A percentile compares a stretch with the other conserved stretches of the same genome.
phyloP scores from a whole-genome alignment of 2,329 filamentous ascomycete genomes.

The Colletotrichum horii region DNA sequence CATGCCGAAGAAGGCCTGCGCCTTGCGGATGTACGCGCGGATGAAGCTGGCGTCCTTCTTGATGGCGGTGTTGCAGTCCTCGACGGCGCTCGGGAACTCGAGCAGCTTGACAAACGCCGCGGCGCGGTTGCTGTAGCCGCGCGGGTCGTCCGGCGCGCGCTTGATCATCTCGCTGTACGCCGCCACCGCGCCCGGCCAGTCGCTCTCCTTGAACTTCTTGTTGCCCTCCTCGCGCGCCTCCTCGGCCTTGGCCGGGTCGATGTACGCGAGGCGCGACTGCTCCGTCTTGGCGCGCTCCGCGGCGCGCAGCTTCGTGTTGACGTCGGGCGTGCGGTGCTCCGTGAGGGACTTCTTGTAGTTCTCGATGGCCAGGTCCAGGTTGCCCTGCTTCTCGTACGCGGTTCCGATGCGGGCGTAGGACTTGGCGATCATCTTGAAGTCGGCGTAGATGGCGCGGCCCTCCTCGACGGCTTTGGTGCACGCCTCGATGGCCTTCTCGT shows the following conservation, averaged over 20 bases:
- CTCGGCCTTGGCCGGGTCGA: slow-evolving; percentile 91
- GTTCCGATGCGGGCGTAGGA: slow-evolving; percentile 94
- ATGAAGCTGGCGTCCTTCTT: slow-evolving; percentile 92
- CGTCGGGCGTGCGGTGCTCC: slow-evolving; percentile 94
- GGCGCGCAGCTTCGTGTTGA: slow-evolving; percentile 88
- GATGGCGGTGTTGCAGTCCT: slow-evolving; percentile 91
- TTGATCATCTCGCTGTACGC: slow-evolving; percentile 98
- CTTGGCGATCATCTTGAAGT: slow-evolving; percentile 99
- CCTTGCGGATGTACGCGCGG: slow-evolving; percentile 94
- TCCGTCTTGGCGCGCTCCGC: slow-evolving; percentile 88
- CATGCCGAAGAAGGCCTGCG: slow-evolving; percentile 95
- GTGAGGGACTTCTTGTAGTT: slow-evolving; percentile 94
- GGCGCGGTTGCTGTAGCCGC: slow-evolving; percentile 96
- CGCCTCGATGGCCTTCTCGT: slow-evolving; percentile 81
- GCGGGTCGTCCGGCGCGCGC: slow-evolving; percentile 88
- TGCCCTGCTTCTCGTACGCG: slow-evolving; percentile 90
- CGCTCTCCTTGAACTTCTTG: slow-evolving; percentile 93
- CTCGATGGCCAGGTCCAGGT: slow-evolving; percentile 79
- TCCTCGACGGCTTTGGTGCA: slow-evolving; percentile 91
- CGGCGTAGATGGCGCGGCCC: slow-evolving; percentile 86
- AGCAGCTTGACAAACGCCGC: slow-evolving; percentile 97
- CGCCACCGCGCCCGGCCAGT: slow-evolving; percentile 94
- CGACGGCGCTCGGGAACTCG: slow-evolving; percentile 90
- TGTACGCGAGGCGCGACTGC: slow-evolving; percentile 77
- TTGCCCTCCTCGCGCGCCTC: slow-evolving; percentile 95